Conservation (phyloP, 31 red algal genomes). For the Porphyra umbilicalis region DNA sequence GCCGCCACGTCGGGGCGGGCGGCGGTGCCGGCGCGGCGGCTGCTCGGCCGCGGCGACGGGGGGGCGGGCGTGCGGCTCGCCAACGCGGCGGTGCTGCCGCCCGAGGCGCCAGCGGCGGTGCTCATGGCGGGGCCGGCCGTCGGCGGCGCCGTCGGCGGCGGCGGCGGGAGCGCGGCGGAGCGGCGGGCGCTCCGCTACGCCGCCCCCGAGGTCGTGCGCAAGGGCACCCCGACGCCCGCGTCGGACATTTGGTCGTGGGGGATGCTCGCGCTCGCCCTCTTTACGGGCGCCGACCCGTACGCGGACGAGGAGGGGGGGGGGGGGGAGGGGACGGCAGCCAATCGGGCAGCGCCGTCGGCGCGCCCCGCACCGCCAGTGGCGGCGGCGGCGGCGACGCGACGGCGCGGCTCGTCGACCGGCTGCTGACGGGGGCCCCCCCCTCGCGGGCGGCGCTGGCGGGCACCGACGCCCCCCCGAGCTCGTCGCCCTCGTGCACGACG, state of each 20-base stretch:
- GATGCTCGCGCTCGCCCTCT: background rate
- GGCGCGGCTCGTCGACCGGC: background rate
- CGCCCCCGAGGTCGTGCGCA: background rate
- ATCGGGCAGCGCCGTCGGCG: background rate
- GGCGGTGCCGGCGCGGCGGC: background rate
- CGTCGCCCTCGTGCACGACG: background rate
- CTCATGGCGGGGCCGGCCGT: background rate
- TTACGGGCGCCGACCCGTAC: background rate
- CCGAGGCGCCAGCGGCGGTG: background rate
- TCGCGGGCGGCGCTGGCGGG: background rate
- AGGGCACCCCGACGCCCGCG: background rate
- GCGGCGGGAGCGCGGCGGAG: background rate
- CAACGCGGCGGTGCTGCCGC: background rate
- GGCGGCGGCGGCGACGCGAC: background rate
- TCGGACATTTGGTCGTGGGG: background rate
- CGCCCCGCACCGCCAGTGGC: background rate
- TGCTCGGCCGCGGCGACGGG: background rate
- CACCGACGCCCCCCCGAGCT: background rate
- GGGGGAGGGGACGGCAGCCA: background rate
- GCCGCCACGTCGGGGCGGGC: too few species aligned
- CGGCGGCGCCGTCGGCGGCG: background rate
- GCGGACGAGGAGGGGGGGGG: background rate
- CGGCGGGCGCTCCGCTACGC: background rate
- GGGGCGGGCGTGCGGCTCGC: background rate
- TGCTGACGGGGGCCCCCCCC: background rate